Evolutionary conservation across 129 eudicot genomes (phyloP).

Genomic region (Pulicaria dysenterica): DNA sequence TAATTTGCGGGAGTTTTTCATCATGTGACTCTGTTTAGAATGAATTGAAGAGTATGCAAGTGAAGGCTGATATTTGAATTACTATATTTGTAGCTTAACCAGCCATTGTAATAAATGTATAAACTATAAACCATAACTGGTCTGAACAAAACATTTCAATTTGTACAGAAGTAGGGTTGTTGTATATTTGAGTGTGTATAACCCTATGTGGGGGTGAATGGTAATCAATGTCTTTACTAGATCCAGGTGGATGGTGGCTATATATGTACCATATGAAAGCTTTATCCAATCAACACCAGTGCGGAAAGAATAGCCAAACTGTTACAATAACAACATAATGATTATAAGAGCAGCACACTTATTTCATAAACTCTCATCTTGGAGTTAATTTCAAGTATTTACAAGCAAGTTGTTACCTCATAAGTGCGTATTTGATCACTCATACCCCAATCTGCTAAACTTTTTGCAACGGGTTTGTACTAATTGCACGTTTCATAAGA

Average conservation of each 20-base stretch:
- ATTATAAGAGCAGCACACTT: constrained; percentile 1
- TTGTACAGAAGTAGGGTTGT: constrained; percentile 22
- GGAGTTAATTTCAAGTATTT: constrained; percentile 7
- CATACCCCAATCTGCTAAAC: constrained; percentile 36
- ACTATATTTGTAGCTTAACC: constrained; percentile 23
- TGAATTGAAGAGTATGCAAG: too few relatives aligned
- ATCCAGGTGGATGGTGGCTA: background rate
- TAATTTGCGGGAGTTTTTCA: too few relatives aligned
- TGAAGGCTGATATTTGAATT: background rate
- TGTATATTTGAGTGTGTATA: constrained; percentile 16
- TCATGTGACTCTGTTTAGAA: too few relatives aligned
- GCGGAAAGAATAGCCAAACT: constrained; percentile 25
- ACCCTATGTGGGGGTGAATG: constrained; percentile 8
- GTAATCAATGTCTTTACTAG: background rate
- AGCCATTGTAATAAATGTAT: constrained; percentile 17
- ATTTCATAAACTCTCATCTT: constrained; percentile 1
- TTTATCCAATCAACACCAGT: constrained; percentile 25
- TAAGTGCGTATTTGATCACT: constrained; percentile 9
- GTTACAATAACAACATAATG: background rate
- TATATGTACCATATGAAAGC: constrained; percentile 14
- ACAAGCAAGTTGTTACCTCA: constrained; percentile 19
- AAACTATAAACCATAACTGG: constrained; percentile 2
- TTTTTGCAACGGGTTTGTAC: constrained; percentile 44
- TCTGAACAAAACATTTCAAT: constrained; percentile 2
- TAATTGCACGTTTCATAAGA: constrained; percentile 66